Conservation (phyloP, 306 rosid species). For the Vicia sativa region DNA sequence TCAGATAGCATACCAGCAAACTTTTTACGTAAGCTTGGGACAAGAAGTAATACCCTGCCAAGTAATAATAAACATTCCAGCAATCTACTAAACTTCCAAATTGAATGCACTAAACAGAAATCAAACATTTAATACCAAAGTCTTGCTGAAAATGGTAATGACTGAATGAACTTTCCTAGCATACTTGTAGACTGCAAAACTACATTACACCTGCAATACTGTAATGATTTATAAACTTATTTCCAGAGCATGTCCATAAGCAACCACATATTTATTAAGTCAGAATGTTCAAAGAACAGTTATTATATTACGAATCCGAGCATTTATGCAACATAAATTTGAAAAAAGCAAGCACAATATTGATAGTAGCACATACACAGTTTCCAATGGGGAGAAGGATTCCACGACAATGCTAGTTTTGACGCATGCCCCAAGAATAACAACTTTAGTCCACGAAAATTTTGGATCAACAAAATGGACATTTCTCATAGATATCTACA, state of each 20-base stretch:
- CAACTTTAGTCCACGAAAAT: constrained; percentile 76
- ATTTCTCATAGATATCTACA: constrained; percentile 75
- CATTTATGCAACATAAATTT: constrained; percentile 14
- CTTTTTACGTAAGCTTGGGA: constrained; percentile 72
- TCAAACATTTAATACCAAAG: constrained; percentile 59
- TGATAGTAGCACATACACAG: constrained; percentile 57
- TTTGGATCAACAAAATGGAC: constrained; percentile 77
- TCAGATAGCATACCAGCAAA: constrained; percentile 70
- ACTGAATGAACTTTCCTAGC: constrained; percentile 71
- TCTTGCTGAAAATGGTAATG: constrained; percentile 80
- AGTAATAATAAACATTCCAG: constrained; percentile 31
- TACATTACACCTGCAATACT: constrained; percentile 70
- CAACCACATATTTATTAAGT: constrained; percentile 13
- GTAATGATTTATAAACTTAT: constrained; percentile 35
- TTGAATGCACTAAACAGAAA: constrained; percentile 29
- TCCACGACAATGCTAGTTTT: constrained; percentile 75
- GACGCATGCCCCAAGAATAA: constrained; percentile 85
- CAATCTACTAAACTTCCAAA: constrained; percentile 28
- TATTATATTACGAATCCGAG: background rate
- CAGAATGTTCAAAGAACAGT: constrained; percentile 23
- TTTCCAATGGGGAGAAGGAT: constrained; percentile 77
- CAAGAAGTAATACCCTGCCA: constrained; percentile 81
- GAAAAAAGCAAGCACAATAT: constrained; percentile 9
- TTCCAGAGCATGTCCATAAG: background rate
- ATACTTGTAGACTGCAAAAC: constrained; percentile 62